Percentiles rank a stretch among this genome's conserved stretches.
Conservation (phyloP, 192 early-diverging fungal genomes). For the Backusella tuberculispora region DNA sequence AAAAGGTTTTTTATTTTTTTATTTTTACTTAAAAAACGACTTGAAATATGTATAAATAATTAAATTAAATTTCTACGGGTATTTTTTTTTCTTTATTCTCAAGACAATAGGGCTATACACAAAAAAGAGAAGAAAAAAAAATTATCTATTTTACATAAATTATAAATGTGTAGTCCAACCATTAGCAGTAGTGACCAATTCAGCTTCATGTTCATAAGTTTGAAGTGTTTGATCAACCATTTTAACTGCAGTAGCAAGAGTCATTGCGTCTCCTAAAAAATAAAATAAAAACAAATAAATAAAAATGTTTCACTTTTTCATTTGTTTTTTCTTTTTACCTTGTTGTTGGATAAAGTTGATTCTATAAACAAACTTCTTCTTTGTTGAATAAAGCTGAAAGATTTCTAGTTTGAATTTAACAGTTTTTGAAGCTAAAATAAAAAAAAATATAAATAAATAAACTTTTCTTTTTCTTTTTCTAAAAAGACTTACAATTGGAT, state of each 20-base stretch:
- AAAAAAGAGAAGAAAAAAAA: not conserved
- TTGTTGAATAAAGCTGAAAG: not conserved
- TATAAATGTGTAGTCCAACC: slow-evolving; percentile 25
- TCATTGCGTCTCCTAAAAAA: slow-evolving; percentile 29
- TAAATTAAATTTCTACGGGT: not conserved
- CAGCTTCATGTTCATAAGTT: slow-evolving; percentile 35
- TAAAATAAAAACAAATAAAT: not conserved
- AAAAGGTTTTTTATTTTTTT: not conserved
- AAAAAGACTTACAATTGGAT: slow-evolving; percentile 10
- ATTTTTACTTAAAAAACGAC: not conserved
- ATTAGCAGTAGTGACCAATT: slow-evolving; percentile 28
- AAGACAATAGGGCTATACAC: not conserved
- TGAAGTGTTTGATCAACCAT: slow-evolving; percentile 24
- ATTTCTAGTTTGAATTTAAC: slow-evolving; percentile 31
- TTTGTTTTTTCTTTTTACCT: slow-evolving; percentile 20
- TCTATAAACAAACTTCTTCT: slow-evolving; percentile 20
- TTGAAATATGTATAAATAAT: not conserved
- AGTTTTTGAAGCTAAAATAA: slow-evolving; percentile 21
- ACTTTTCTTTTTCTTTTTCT: too few relatives aligned
- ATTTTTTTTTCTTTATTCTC: not conserved
- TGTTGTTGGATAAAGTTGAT: slow-evolving; percentile 37
- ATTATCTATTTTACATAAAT: not conserved
- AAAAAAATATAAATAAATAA: too few relatives aligned
- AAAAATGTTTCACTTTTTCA: not conserved
- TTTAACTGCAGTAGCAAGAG: slow-evolving; percentile 26